Conservation (phyloP, 805 yeast genomes). For the Teunomyces gatunensis region DNA sequence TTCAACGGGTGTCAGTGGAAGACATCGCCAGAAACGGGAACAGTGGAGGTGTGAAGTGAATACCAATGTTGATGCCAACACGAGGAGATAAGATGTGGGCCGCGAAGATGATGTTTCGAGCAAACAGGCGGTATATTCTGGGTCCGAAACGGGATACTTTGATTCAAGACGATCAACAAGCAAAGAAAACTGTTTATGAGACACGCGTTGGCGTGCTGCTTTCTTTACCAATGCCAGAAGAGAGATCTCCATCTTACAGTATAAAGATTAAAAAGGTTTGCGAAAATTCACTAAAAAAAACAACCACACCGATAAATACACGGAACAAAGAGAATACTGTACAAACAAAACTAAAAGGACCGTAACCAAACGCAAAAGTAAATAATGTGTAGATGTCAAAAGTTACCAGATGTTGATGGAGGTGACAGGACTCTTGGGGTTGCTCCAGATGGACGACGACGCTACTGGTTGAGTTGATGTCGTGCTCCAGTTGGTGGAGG, state of each 20-base stretch:
- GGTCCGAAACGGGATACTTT: conserved; percentile 16
- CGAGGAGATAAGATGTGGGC: conserved; percentile 7
- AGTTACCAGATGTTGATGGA: not conserved
- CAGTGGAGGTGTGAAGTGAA: not conserved
- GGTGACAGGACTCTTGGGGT: conserved; percentile 11
- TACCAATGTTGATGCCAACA: conserved; percentile 9
- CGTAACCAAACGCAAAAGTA: conserved; percentile 2
- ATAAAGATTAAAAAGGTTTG: no score
- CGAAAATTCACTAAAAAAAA: no score
- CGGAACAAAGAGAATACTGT: no score
- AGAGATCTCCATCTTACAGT: not conserved
- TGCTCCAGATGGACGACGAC: conserved; percentile 23
- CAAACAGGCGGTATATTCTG: conserved; percentile 24
- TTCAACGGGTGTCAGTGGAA: not conserved
- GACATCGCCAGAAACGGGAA: not conserved
- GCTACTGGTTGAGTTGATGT: conserved; percentile 5
- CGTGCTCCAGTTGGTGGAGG: conserved; percentile 12
- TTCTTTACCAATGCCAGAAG: conserved; percentile 19
- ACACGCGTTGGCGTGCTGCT: conserved; percentile 17
- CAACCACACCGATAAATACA: no score
- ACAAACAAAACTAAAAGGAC: not conserved
- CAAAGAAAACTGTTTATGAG: conserved; percentile 23
- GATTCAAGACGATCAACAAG: conserved; percentile 28
- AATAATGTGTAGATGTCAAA: not conserved
- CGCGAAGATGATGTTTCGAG: conserved; percentile 14